Evolutionary conservation across 192 early-diverging fungal species (phyloP), one percentile per base, ranked within the genome.

Genomic region (Anaeromyces robustus): DNA sequence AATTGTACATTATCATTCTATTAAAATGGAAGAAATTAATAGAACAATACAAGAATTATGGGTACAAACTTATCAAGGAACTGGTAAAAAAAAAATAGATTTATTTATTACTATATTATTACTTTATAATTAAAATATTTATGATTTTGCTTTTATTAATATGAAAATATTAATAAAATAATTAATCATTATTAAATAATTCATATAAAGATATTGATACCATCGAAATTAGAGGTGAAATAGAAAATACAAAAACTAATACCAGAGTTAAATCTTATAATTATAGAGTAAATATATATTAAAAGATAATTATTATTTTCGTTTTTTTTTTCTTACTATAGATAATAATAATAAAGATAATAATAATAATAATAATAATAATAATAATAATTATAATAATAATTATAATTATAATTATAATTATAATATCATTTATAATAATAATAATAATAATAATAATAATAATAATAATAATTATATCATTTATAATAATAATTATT

Each of bases 1-100:
- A 3, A 96, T 99, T 82, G 94, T 96, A 90, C 89, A 89, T 78
- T 97, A 93, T 83, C 98, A 99, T 83, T 88, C 94, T 31, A 82
- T 92, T 79, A 98, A 98, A 83, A 99, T 99, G 96, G 91, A 95
- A 43, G 96, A 98, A 84, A 91, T 99, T 81, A 99, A 99, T 86
- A 93, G 94, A 85, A 94, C 94, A 78, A 99, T 99, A 82, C 90
- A 92, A 22, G 97, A 99, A 81, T 87, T 99, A 31, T 99, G 98
- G 98, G 88, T 91, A 19, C 95, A 95, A 80, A 98, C 97, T 0
- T 99, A 99, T 87, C 92, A 92, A 81, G 98, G 98, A 29, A 92
- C 88, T 79, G 93, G 93, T 93, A 80, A 77, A 86, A n/a, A n/a
- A n/a, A n/a, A n/a, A n/a, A n/a, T n/a, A n/a, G n/a, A n/a, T n/a